Evolutionary conservation across 306 rosid species (phyloP).

Genomic region (Begonia masoniana): DNA sequence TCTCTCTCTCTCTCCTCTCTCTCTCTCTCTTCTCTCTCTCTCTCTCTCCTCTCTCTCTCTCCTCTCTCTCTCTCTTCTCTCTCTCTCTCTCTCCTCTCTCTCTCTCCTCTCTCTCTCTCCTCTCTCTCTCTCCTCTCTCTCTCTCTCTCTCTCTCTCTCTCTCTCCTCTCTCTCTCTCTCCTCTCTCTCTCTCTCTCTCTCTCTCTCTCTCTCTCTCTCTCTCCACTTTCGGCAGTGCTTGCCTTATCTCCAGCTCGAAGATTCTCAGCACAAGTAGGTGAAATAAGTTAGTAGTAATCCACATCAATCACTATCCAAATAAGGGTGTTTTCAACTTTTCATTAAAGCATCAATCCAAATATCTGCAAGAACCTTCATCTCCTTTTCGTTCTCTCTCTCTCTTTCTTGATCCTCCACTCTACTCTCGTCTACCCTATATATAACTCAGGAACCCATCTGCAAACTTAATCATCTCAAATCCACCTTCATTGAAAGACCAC

Average conservation of each 20-base stretch:
- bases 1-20: constrained; percentile 10
- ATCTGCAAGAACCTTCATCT: not conserved
- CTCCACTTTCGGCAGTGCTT: constrained; percentile 23
- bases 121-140: no score
- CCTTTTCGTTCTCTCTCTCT: not conserved
- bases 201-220: constrained; percentile 7
- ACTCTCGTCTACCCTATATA: not conserved
- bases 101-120: constrained; percentile 7
- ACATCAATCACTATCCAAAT: constrained; percentile 24
- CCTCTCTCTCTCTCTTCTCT: constrained; percentile 8
- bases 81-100: constrained; percentile 10
- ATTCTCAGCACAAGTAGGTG: constrained; percentile 29
- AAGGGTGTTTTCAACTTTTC: constrained; percentile 10
- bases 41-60: constrained; percentile 9
- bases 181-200: constrained; percentile 1
- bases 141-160: constrained; percentile 9
- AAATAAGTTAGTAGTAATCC: constrained; percentile 12
- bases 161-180: constrained; percentile 7
- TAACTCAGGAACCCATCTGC: not conserved
- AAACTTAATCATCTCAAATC: not conserved
- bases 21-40: constrained; percentile 3
- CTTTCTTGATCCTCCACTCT: not conserved
- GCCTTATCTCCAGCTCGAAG: constrained; percentile 32
- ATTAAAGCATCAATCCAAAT: not conserved
- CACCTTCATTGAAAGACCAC: not conserved